Evolutionary conservation across 2,329 filamentous ascomycete species (phyloP), one percentile per base, ranked within the genome.

Genomic region (Lachnellula occidentalis): DNA sequence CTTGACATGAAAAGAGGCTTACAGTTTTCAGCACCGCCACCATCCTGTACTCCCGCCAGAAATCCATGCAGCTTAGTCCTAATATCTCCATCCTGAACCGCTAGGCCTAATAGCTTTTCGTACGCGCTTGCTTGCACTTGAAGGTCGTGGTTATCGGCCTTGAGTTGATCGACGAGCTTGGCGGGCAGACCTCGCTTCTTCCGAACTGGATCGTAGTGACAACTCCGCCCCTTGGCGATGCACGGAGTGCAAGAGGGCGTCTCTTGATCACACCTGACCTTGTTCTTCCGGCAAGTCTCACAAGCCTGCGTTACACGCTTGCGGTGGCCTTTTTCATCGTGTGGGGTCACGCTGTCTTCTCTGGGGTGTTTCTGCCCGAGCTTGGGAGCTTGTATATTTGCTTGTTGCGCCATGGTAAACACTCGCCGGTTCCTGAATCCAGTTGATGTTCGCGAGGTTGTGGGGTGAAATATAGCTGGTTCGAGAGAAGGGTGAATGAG

Each of bases 121-220:
- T 31, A 31, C 27, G 27, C 27, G 8, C 8, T 9, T 31, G 3
- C 27, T 31, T 31, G 27, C 27, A 31, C 27, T 31, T 31, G 27
- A 17, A 92, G 74, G 0, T 86, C 86, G 34, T 87, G 80, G 52
- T 92, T 85, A 65, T 91, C 90, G 15, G 88, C 88, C n/a, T 88
- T 31, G 8, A 31, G 27, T 9, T 31, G 27, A 31, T 31, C 27
- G 9, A 31, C 27, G 9, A 31, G 27, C 8, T 31, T 31, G 27
- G 27, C 88, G 63, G 87, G 87, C 11, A 92, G 82, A 4, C 88
- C 88, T 59, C 88, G 78, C 69, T 90, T 90, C 70, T 89, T 90
- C 7, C 86, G 83, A 51, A 82, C 83, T 51, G 85, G 79, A 58
- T 86, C 82, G 68, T 91, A 92, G 78, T 78, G 76, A 63, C 81